Evolutionary conservation across 495 filamentous ascomycete species (phyloP).

Genomic region (Bryoglossum gracile): DNA sequence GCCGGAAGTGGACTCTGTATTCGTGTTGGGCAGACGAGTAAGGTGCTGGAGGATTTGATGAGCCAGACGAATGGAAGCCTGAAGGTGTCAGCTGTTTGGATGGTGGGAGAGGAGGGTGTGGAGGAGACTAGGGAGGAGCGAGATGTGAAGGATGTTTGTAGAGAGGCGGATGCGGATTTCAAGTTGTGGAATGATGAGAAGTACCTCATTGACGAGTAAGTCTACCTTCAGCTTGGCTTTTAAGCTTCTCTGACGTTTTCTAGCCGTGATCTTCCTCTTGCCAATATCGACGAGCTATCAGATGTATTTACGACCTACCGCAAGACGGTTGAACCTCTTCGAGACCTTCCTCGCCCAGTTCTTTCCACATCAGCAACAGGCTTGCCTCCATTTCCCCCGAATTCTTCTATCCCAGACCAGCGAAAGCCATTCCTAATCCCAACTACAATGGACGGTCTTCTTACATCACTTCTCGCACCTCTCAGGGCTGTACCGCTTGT

Average conservation of each 20-base stretch:
- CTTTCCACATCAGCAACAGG: constrained; percentile 36
- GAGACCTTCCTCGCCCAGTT: constrained; percentile 44
- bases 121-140: constrained; percentile 59
- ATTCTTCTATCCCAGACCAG: constrained; percentile 43
- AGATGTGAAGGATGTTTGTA: constrained; percentile 40
- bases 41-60: constrained; percentile 46
- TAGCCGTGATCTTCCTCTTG: constrained; percentile 50
- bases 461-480: constrained; percentile 45
- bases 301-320: constrained; percentile 64
- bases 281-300: constrained; percentile 44
- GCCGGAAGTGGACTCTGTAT: constrained; percentile 53
- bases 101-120: constrained; percentile 54
- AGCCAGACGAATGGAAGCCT: constrained; percentile 25
- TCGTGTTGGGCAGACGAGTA: constrained; percentile 49
- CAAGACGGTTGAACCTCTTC: constrained; percentile 58
- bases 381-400: constrained; percentile 46
- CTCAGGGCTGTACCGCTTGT: constrained; percentile 34
- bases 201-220: constrained; percentile 67
- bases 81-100: constrained; percentile 57
- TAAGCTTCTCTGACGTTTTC: background rate
- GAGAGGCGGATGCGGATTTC: constrained; percentile 43
- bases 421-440: constrained; percentile 53
- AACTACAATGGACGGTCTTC: constrained; percentile 37
- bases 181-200: constrained; percentile 61
- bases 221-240: constrained; percentile 12